Evolutionary conservation across 805 yeast genomes (phyloP), one percentile per base, ranked within the genome.

Genomic region (Huiozyma naganishii): DNA sequence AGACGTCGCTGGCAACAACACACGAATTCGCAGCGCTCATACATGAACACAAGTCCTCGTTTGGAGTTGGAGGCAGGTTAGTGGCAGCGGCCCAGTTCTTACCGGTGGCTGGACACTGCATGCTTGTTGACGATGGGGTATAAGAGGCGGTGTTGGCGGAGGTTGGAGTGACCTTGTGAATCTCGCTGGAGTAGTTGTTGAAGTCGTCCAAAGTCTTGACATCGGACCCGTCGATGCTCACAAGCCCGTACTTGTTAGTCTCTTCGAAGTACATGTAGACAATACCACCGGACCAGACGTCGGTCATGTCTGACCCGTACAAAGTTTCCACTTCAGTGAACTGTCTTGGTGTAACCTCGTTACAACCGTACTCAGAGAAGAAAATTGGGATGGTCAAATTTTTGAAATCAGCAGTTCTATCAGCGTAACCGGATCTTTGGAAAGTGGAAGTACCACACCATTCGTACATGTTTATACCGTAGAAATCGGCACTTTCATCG

Each of bases 221-320:
- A 7, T 36, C 32, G n/a, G 62, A 47, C 51, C 60, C 62, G 49
- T 66, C 67, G 48, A 78, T 64, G 43, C 75, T 51, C 43, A 83
- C 89, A 59, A 83, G 72, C 69, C 94, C 90, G 58, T 81, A 83
- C 55, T 82, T 64, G 68, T 83, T 83, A 44, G 67, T 68, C 69
- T 83, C 90, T 69, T 83, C 73, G 67, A 77, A 83, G 69, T 83
- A 83, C 89, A 83, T 78, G 70, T 82, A 83, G 44, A 83, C 90
- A 58, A 83, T 83, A 75, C 90, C 94, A 68, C 94, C 90, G 41
- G 90, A 83, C 92, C 90, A 83, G 48, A 81, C 81, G 62, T 73
- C 82, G 50, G 88, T 82, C 94, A 83, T 83, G 35, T 82, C 69
- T 41, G 62, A 60, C 50, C 80, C 69, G 67, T 73, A 83, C 35